A percentile compares a stretch with the other conserved stretches of the same genome.
Evolutionary conservation across 169 alveolate genomes (phyloP).

Genomic region (Condylostoma magnum): DNA sequence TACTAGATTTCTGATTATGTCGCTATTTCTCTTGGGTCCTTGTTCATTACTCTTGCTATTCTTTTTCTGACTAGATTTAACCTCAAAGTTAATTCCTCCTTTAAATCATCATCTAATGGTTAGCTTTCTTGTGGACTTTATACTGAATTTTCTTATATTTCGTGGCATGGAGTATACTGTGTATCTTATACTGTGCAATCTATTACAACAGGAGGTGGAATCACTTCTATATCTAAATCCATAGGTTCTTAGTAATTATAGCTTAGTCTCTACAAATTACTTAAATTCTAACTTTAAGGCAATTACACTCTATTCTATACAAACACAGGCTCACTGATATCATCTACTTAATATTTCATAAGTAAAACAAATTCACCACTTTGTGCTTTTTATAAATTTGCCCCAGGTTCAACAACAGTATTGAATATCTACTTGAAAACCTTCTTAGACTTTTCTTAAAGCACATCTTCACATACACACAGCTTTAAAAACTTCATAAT

Average conservation of each 20-base stretch:
- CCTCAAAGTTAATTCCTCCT: slow-evolving; percentile 3
- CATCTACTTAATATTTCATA: background rate
- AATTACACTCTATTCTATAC: background rate
- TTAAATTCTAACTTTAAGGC: background rate
- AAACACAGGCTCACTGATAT: background rate
- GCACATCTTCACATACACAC: slow-evolving; percentile 4
- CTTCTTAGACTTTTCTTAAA: slow-evolving; percentile 18
- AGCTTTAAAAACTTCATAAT: background rate
- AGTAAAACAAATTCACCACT: background rate
- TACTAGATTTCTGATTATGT: background rate
- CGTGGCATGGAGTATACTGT: background rate
- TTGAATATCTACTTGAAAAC: background rate
- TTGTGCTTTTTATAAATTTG: background rate
- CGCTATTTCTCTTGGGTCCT: background rate
- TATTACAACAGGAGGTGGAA: background rate
- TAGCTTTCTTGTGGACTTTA: background rate
- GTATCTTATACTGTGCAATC: background rate
- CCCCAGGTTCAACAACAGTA: slow-evolving; percentile 11
- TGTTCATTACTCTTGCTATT: background rate
- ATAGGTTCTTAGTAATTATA: no score
- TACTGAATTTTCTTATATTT: background rate
- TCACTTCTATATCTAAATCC: background rate
- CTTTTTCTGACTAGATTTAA: background rate
- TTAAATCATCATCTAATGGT: background rate
- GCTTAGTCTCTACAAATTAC: background rate